Evolutionary conservation across 2,329 filamentous ascomycete genomes (phyloP), one percentile per base, ranked within the genome.

Genomic region (Lachnellula occidentalis): DNA sequence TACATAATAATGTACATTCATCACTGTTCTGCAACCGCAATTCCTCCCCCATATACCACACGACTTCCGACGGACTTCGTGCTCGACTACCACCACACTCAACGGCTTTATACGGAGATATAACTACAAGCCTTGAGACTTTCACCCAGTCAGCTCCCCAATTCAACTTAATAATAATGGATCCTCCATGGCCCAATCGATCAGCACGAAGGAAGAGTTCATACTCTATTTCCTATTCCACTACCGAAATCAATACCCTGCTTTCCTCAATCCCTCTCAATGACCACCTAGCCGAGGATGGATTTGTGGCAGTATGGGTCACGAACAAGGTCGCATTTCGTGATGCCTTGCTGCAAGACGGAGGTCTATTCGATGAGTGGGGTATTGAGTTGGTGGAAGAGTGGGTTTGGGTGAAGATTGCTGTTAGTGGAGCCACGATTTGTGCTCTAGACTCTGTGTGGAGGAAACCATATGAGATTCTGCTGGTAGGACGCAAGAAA

Each of bases 121-220:
- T 77, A 59, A 69, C 67, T 58, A 73, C 71, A 5, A 70, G 70
- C 45, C 69, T 74, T 37, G 62, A 67, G 2, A 58, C 59, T 0
- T 78, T 84, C 59, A 60, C 74, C 1, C 60, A 69, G 14, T 66
- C 64, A 3, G 74, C 78, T 2, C 76, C 78, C 19, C 64, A 68
- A 6, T 91, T 92, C 68, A 74, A 88, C 59, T 73, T 92, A 45
- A 75, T 92, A 37, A 68, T 91, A 7, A 72, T 92, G 19, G 88
- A 92, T 66, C 89, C 89, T 3, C 88, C 89, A 1, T 92, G 89
- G 88, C 87, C 88, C 0, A 92, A 90, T 66, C 80, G 84, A 45
- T 92, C 88, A 5, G 88, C 82, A 14, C 79, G 79, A 61, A 77
- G 86, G 39, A 83, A 81, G 63, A 75, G 72, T 64, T 64, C 76